Conservation (phyloP, 1,284 basidiomycete species). For the Cutaneotrichosporon spelunceum region DNA sequence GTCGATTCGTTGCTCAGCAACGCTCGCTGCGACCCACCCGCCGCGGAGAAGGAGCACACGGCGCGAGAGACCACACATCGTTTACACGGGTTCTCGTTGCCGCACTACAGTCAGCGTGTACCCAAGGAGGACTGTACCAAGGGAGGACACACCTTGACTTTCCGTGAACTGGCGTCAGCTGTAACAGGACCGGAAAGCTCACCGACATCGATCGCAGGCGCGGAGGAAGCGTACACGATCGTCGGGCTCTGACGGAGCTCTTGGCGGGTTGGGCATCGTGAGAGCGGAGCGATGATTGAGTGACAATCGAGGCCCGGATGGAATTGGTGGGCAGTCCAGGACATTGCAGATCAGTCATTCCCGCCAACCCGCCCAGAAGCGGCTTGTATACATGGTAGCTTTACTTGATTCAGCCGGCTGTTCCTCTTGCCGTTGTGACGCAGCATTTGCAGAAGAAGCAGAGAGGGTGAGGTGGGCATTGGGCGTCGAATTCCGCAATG, state of each 20-base stretch:
- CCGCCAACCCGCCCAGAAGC: too few relatives aligned
- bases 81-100: slow-evolving; percentile 15
- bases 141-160: slow-evolving; percentile 11
- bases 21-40: neutral
- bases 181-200: neutral
- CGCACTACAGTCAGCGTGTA: slow-evolving; percentile 11
- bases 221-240: slow-evolving; percentile 14
- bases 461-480: too few relatives aligned
- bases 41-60: slow-evolving; percentile 12
- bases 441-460: too few relatives aligned
- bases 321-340: too few relatives aligned
- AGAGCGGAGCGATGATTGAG: neutral
- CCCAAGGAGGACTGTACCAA: too few relatives aligned
- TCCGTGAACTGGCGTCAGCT: slow-evolving; percentile 4
- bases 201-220: slow-evolving; percentile 16
- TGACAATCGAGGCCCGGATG: too few relatives aligned
- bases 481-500: too few relatives aligned
- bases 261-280: neutral
- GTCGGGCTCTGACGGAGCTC: neutral
- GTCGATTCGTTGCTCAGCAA: slow-evolving; percentile 8
- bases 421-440: too few relatives aligned
- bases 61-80: slow-evolving; percentile 12
- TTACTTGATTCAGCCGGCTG: too few relatives aligned
- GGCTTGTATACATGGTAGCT: too few relatives aligned
- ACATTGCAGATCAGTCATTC: too few relatives aligned